Base-by-base conservation (phyloP, 495 filamentous ascomycete species). In the Annulohypoxylon stygium region DNA sequence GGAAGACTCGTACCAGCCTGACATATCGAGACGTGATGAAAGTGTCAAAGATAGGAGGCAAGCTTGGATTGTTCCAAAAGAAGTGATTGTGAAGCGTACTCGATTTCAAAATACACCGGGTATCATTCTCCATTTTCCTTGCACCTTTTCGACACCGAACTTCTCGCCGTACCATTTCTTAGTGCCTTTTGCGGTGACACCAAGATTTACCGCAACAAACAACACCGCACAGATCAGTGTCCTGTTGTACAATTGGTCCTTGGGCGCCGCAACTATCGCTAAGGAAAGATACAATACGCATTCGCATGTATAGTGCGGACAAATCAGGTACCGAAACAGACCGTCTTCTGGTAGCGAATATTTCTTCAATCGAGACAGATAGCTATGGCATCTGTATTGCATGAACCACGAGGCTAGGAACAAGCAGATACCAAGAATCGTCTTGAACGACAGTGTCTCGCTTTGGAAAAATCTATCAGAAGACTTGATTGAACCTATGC, bases 11-110 rank as follows among this genome's bases (percentile, higher is more conserved):
- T 76, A 88, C 90, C 26, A 98, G 95, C 80, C 83, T 98, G 71
- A 99, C 96, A 8, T 98, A 93, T 85, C 88, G 97, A 61, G 96
- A 98, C 82, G 97, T 98, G 48, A 82, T 93, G 65, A 95, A 92
- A 78, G 94, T 97, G 51, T 91, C 90, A 4, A 93, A 91, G 61
- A 77, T 97, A 41, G 91, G 91, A 26, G 88, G 84, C 79, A 90
- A 88, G 65, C 79, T 93, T 65, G 90, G 87, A 57, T 83, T 90
- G 14, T 78, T 93, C 65, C 83, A 81, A 63, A 82, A 66, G 65
- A 78, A 80, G 61, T 81, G 74, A 80, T 78, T 67, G 70, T 7
- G 43, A 37, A 30, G 14, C 39, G 6, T 25, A 18, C 23, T 65
- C 18, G 45, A 36, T 18, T 53, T 82, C 79, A 94, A 78, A 89